Conservation (phyloP, 345 rosid species). For the Leavenworthia alabamica region DNA sequence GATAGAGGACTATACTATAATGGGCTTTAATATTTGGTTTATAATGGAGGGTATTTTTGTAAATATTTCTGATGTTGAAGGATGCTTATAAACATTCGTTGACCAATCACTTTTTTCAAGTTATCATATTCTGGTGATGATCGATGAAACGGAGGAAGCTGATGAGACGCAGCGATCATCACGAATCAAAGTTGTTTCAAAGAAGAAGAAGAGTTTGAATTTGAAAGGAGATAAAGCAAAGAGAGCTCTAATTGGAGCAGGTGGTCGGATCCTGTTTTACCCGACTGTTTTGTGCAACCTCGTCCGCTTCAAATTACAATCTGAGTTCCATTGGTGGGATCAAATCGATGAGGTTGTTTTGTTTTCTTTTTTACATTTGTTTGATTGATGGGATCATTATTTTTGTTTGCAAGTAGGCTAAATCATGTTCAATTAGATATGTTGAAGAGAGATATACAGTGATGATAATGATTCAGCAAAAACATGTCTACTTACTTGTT, state of each 20-base stretch:
- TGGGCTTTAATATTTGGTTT: not conserved
- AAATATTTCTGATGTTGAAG: not conserved
- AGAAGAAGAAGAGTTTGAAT: not conserved
- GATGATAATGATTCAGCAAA: constrained; percentile 21
- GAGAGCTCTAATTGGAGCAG: constrained; percentile 30
- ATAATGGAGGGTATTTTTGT: not conserved
- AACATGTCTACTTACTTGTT: constrained; percentile 56
- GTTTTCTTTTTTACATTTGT: not conserved
- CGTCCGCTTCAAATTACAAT: constrained; percentile 26
- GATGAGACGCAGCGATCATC: constrained; percentile 9
- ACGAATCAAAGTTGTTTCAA: not conserved
- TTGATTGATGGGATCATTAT: not conserved
- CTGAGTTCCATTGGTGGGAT: constrained; percentile 33
- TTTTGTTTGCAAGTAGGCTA: too few relatives aligned
- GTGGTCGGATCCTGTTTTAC: constrained; percentile 31
- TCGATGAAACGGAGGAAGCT: constrained; percentile 8
- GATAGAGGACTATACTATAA: not conserved
- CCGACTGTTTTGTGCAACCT: constrained; percentile 27
- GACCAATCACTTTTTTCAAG: not conserved
- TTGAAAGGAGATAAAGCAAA: constrained; percentile 5
- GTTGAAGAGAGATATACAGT: constrained; percentile 16
- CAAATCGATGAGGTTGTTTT: constrained; percentile 28
- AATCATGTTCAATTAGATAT: too few relatives aligned
- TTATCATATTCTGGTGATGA: constrained; percentile 3
- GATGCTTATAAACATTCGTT: not conserved